Evolutionary conservation across 345 rosid genomes (phyloP), one percentile per base, ranked within the genome.

Genomic region (Dovyalis caffra): DNA sequence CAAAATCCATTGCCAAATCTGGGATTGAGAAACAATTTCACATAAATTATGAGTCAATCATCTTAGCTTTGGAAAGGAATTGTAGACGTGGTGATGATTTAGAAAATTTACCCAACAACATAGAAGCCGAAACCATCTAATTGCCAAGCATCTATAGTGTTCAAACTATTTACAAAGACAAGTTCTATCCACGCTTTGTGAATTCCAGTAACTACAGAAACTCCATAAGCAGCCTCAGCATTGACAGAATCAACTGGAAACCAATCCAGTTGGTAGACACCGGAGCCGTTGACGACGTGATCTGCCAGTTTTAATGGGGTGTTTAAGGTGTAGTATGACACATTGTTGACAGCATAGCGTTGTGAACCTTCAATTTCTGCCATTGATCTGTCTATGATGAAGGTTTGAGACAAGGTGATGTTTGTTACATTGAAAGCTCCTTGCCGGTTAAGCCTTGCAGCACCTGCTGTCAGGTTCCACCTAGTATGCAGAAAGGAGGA

Each of bases 261-360:
- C 40, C 67, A 40, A 64, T 83, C 82, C 26, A 87, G 85, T 21
- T 70, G 23, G 18, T 82, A 85, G 16, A 84, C 79, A 64, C 77
- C 84, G 2, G 81, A 71, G 6, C 85, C 78, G 40, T 77, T 80
- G 47, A 57, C 75, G 45, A 53, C 78, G 63, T 82, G 72, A 78
- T 90, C 91, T 2, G 86, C 81, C 58, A 88, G 84, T 51, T 90
- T 90, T 68, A 87, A 65, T 69, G 94, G 90, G 7, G 94, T 90
- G 3, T 79, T 79, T 0, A 85, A 81, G 16, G 53, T 68, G 20
- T 79, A 66, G 38, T 87, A 88, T 3, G 90, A 88, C 6, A 90
- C 84, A 35, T 86, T 83, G 74, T 90, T 90, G 69, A 88, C 66
- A 3, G 84, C 33, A 70, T 88, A 88, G 20, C 77, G 79, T 34